Conservation (phyloP, 352 stramenopile species). For the Phytophthora tubulina region DNA sequence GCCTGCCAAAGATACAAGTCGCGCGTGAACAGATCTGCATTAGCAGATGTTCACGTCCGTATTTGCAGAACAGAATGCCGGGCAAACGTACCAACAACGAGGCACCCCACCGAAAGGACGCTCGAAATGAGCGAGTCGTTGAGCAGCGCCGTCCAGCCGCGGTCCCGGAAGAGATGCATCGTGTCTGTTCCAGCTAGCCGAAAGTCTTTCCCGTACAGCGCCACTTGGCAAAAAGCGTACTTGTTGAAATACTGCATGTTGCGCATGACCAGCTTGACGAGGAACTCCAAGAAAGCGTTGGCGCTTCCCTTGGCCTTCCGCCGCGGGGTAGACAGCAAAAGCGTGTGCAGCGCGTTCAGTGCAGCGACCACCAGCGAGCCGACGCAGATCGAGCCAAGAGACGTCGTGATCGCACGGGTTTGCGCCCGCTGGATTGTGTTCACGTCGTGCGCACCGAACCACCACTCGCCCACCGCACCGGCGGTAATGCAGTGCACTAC, state of each 20-base stretch:
- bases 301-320: conserved; percentile 69
- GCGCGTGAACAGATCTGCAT: background rate
- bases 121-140: conserved; percentile 86
- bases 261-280: conserved; percentile 73
- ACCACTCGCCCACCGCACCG: conserved; percentile 87
- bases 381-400: conserved; percentile 86
- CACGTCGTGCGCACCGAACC: conserved; percentile 77
- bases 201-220: conserved; percentile 90
- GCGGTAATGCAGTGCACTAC: conserved; percentile 88
- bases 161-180: conserved; percentile 83
- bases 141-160: conserved; percentile 81
- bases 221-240: conserved; percentile 88
- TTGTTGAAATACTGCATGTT: conserved; percentile 91
- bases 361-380: conserved; percentile 82
- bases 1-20: conserved; percentile 46
- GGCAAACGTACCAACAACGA: conserved; percentile 75
- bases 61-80: background rate
- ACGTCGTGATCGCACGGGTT: conserved; percentile 74
- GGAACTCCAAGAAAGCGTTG: conserved; percentile 87
- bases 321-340: conserved; percentile 74
- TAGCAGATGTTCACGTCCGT: conserved; percentile 1
- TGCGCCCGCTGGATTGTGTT: conserved; percentile 79
- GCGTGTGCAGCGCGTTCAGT: conserved; percentile 70
- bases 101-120: conserved; percentile 75
- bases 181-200: conserved; percentile 76